Evolutionary conservation across 805 yeast species (phyloP), one percentile per base, ranked within the genome.

Genomic region (Kazachstania taianensis): DNA sequence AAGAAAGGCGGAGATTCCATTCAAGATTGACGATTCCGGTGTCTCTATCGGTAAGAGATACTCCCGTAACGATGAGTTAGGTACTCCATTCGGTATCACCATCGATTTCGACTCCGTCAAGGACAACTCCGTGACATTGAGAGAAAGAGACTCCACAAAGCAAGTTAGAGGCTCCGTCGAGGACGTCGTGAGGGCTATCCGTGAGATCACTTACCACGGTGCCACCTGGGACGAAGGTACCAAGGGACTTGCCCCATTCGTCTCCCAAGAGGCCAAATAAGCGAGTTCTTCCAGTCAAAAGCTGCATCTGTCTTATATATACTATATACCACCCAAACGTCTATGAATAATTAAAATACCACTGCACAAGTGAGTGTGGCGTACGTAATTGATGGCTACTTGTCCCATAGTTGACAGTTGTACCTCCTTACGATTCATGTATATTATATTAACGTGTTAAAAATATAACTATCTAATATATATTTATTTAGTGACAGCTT

Each of bases 1-100:
- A 59, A 85, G 92, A 63, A 65, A 69, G 44, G 77, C 75, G 43
- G 89, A 86, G 61, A 78, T 92, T 50, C 89, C 96, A 48, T 84
- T 87, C 72, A 89, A 87, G 72, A 79, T 89, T 41, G 98, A 92
- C 61, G 97, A 89, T 62, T 85, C 96, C 7, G 82, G 94, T 48
- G 96, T 95, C 15, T 83, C 97, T 22, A 92, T 89, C 53, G 98
- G 98, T 67, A 84, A 87, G 69, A 81, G 98, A 67, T 89, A 89
- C 55, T 86, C 98, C 45, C 83, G 98, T 69, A 89, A 89, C 62
- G 98, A 89, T 64, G 98, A 89, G 69, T 73, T 89, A 57, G 98
- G 98, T 63, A 92, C 97, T 37, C 98, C 98, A 50, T 92, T 92
- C 59, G 98, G 98, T 61, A 76, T 89, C 63, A 89, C 98, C 45